Evolutionary conservation across 1,284 basidiomycete species (phyloP), one percentile per base, ranked within the genome.

Genomic region (Pseudozyma sp.): DNA sequence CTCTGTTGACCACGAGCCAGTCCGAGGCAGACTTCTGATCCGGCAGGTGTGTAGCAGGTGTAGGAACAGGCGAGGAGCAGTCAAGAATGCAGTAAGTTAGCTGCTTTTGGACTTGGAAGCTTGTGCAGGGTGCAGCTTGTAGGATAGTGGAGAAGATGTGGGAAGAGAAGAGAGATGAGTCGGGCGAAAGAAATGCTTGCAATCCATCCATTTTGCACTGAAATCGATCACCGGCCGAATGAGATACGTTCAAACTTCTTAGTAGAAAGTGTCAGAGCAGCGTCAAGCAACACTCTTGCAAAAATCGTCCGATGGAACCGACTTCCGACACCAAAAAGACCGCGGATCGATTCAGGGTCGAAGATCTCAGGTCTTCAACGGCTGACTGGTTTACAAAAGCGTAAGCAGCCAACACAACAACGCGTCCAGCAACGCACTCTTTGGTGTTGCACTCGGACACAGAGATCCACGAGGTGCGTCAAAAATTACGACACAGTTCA

Each of bases 151-250:
- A 72, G 52, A 67, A 60, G 70, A 48, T 55, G 52, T 10, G 50
- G 55, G 25, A 43, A 34, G 54, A 47, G 45, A 25, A 19, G 18
- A 19, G 31, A 36, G 59, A 63, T 38, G 64, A 72, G 70, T 72
- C 70, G 70, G 56, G 64, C 70, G 70, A 72, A 67, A 72, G 70
- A 72, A 67, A 42, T n/a, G 35, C 36, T 40, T 38, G 51, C 40
- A 52, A 60, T 53, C 45, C 50, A 31, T 34, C 50, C 19, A n/a
- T 19, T n/a, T 36, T 34, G n/a, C n/a, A 11, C 7, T 25, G 18
- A 19, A n/a, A 36, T 66, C 70, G 70, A 72, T 72, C 70, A 72
- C 70, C 64, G 70, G 70, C 70, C 70, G 70, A 72, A 67, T 59
- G 64, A 67, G 45, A 19, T 31, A 6, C 25, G 25, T 31, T 31